These are phyloP conservation scores for Peniophora sp. DNA, from an alignment of 1,284 basidiomycete genomes.

Conservation along the genomic window DNA sequence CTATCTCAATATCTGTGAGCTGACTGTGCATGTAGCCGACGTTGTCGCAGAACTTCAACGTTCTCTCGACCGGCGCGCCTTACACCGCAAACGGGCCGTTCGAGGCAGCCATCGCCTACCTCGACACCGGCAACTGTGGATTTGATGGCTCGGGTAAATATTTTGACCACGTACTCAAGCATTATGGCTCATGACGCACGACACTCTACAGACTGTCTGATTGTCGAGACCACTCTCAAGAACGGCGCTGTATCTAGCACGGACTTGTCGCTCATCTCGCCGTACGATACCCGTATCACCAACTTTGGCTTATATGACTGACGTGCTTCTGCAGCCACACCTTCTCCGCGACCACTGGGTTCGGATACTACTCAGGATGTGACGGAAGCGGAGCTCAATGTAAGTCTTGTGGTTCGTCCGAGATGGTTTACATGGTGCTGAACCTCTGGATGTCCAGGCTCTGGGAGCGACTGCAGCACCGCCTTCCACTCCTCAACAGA, in stretches of 20 bases:
- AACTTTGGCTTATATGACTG: not conserved
- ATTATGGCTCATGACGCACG: not conserved
- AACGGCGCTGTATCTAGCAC: constrained; percentile 8
- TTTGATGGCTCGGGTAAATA: constrained; percentile 13
- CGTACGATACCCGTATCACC: not conserved
- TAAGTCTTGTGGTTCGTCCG: not conserved
- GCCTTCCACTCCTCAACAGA: constrained; percentile 17
- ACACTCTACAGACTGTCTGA: constrained; percentile 16
- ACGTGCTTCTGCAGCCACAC: not conserved
- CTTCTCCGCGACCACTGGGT: not conserved
- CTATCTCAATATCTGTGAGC: too few species aligned
- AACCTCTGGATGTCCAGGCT: not conserved
- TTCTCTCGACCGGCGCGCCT: not conserved
- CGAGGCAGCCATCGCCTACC: not conserved
- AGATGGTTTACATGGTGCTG: too few species aligned
- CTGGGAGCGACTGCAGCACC: constrained; percentile 3
- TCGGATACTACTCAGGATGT: constrained; percentile 16
- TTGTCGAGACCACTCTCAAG: constrained; percentile 15
- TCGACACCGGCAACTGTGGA: constrained; percentile 7
- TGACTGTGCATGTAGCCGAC: not conserved
- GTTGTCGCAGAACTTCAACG: not conserved
- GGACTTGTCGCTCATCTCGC: not conserved
- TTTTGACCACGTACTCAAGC: too few species aligned
- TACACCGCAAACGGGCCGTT: not conserved
- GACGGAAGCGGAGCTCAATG: constrained; percentile 5